Evolutionary conservation across 768 basidiomycete genomes (phyloP).

Genomic region (Dioszegia hungarica): DNA sequence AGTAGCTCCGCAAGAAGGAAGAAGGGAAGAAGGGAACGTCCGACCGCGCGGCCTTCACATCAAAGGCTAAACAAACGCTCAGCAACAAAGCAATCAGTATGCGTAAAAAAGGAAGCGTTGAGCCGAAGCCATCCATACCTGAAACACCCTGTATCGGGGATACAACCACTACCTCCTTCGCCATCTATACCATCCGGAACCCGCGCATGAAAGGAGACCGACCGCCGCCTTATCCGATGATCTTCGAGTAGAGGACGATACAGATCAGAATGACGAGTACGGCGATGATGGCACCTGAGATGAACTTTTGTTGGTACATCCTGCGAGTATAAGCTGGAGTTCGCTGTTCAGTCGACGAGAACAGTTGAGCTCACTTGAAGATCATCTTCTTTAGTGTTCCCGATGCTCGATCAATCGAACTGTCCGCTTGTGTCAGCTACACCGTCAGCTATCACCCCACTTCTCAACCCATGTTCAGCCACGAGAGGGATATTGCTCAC

Average conservation of each 20-base stretch:
- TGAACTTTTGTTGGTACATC: constrained; percentile 93
- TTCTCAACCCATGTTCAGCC: not conserved
- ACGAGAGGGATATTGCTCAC: constrained; percentile 58
- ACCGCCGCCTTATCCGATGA: constrained; percentile 12
- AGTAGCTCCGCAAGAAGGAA: too few relatives aligned
- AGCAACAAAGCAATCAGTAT: not conserved
- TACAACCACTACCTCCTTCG: not conserved
- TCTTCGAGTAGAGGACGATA: constrained; percentile 42
- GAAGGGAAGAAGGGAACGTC: not conserved
- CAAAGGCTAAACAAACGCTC: too few relatives aligned
- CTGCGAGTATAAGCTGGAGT: constrained; percentile 54
- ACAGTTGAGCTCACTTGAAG: constrained; percentile 61
- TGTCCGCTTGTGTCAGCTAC: constrained; percentile 79
- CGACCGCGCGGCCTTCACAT: too few relatives aligned
- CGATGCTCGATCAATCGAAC: constrained; percentile 82
- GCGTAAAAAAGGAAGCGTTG: not conserved
- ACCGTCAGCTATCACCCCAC: not conserved
- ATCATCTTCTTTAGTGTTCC: constrained; percentile 94
- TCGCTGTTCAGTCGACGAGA: not conserved
- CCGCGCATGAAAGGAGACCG: not conserved
- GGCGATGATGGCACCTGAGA: constrained; percentile 78
- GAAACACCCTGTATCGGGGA: not conserved
- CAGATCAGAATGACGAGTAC: constrained; percentile 77
- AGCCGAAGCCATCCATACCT: not conserved
- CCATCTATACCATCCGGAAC: not conserved